Evolutionary conservation across 208 protist species (phyloP).

Genomic region (Trypanosoma congolense): DNA sequence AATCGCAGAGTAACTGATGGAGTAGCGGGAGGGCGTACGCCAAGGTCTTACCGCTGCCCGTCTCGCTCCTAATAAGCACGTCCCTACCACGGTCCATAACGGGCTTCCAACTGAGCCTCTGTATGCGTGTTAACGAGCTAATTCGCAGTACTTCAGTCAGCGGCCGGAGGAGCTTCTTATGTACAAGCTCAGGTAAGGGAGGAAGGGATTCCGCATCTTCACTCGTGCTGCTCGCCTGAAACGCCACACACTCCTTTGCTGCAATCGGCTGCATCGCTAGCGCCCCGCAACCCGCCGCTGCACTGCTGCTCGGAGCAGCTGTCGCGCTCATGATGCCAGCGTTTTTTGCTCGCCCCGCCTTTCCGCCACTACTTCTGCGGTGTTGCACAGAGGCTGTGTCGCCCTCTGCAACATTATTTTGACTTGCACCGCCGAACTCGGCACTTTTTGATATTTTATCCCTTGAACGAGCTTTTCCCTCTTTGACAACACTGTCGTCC

Average conservation of each 20-base stretch:
- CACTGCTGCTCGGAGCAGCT: too few species aligned
- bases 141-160: constrained; percentile 61
- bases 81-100: constrained; percentile 30
- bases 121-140: constrained; percentile 28
- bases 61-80: constrained; percentile 64
- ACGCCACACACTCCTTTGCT: constrained; percentile 20
- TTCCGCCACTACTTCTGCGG: background rate
- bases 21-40: constrained; percentile 92
- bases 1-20: constrained; percentile 72
- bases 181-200: constrained; percentile 47
- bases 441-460: too few species aligned
- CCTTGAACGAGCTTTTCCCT: too few species aligned
- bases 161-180: constrained; percentile 63
- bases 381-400: too few species aligned
- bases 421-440: too few species aligned
- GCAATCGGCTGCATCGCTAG: background rate
- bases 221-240: constrained; percentile 40
- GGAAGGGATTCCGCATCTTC: constrained; percentile 37
- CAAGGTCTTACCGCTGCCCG: constrained; percentile 89
- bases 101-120: constrained; percentile 25
- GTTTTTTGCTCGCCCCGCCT: background rate
- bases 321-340: background rate
- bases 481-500: background rate
- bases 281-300: too few species aligned
- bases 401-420: too few species aligned